phyloP scores from a whole-genome alignment of 352 stramenopile genomes.

The Aphanomyces euteiches region DNA sequence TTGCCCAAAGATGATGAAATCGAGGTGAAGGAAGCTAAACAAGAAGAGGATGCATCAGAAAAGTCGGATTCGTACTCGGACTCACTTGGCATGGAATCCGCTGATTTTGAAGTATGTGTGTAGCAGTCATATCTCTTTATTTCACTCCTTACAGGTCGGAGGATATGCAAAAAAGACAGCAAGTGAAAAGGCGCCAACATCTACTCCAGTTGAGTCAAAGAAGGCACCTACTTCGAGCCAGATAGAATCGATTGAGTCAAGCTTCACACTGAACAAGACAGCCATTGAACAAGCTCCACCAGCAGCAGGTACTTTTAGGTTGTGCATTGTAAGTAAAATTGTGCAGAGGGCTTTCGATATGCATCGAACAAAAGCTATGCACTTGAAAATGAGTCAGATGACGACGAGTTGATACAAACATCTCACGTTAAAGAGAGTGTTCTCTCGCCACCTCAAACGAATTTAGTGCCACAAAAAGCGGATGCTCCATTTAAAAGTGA shows the following conservation, averaged over 20 bases:
- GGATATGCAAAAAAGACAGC: slow-evolving; percentile 39
- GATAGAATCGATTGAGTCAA: neutral
- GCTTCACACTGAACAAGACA: neutral
- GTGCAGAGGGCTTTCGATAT: slow-evolving; percentile 7
- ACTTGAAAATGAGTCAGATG: neutral
- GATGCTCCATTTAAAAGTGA: slow-evolving; percentile 33
- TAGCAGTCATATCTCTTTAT: neutral
- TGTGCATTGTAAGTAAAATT: too few species aligned
- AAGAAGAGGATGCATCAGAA: slow-evolving; percentile 27
- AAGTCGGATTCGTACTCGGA: slow-evolving; percentile 47
- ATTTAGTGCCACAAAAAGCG: neutral
- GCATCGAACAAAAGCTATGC: neutral
- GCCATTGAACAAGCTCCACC: neutral
- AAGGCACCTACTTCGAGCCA: neutral
- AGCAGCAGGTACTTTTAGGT: neutral
- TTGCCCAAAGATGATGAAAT: slow-evolving; percentile 32
- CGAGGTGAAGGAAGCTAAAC: slow-evolving; percentile 22
- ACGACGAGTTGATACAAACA: neutral
- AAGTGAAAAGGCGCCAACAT: slow-evolving; percentile 43
- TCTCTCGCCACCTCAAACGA: too few species aligned
- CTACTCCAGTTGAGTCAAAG: neutral
- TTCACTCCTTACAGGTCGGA: slow-evolving; percentile 43
- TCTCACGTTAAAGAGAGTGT: too few species aligned
- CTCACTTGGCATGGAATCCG: slow-evolving; percentile 67
- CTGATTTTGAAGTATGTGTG: slow-evolving; percentile 72